Base-by-base conservation (phyloP, 2,329 filamentous ascomycete species). In the Colletotrichum chlorophyti region DNA sequence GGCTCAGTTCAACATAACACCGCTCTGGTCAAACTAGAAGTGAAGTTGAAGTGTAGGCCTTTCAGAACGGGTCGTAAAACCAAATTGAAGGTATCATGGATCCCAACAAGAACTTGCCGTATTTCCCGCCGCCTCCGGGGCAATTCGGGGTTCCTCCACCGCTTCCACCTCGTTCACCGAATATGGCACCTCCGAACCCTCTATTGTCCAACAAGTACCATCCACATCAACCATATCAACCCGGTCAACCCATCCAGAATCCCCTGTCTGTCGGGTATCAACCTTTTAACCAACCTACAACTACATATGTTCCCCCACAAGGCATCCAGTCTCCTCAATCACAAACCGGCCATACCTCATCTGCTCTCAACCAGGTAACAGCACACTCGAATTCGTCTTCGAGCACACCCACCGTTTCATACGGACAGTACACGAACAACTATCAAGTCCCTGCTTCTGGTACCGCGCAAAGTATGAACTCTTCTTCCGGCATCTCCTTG, bases 71-170 rank as follows among this genome's bases (percentile, higher is more conserved):
- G 32, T 21, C 3, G 29, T 21, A 15, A 8, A 24, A 14, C 11
- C 4, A 37, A 21, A 42, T 21, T 14, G 43, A 34, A 14, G 14
- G 11, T 14, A 27, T 11, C 19, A 48, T 29, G 37, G 26, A 43
- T 32, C 14, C 49, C 5, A 29, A 31, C 8, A 23, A 19, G 21
- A 41, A 34, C 35, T 43, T 29, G 2, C 48, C 40, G 4, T 58
- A 58, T 5, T 58, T 53, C 14, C 54, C 54, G 6, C 54, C 49
- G 14, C 49, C 54, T 17, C 49, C 54, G 5, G 54, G 41, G 2
- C 54, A 46, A n/a, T 6, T 15, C 14, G 54, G 27, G 12, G 26
- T 41, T n/a, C 23, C 41, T 17, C 41, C 49, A 14, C 54, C 54
- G 11, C 41, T 53, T 8, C 48, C 53, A 12, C 48, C 27, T 4